Conservation (phyloP, 2,329 filamentous ascomycete species). For the Cadophora malorum region DNA sequence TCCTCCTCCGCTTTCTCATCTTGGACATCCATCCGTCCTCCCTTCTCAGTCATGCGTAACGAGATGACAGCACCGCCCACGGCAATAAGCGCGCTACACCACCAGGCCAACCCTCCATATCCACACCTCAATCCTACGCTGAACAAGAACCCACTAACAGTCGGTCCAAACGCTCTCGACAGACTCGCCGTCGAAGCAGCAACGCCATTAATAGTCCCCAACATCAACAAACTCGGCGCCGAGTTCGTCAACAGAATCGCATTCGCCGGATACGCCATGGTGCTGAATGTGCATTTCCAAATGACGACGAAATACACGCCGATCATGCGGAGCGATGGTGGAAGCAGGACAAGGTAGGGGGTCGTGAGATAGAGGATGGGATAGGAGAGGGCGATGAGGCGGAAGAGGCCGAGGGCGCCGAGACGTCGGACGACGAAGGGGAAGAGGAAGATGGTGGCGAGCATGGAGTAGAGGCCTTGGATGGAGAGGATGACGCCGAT, state of each 20-base stretch:
- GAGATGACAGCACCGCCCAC: conserved; percentile 76
- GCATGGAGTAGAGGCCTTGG: conserved; percentile 88
- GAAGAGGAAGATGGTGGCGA: conserved; percentile 78
- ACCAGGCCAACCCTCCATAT: conserved; percentile 92
- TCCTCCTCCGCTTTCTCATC: conserved; percentile 41
- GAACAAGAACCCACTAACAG: conserved; percentile 85
- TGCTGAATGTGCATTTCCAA: conserved; percentile 92
- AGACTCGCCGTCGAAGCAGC: conserved; percentile 91
- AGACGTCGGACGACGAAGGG: conserved; percentile 77
- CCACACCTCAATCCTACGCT: conserved; percentile 78
- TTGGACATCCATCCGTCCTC: conserved; percentile 43
- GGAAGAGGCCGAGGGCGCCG: conserved; percentile 82
- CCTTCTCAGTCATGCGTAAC: conserved; percentile 72
- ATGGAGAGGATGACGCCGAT: conserved; percentile 89
- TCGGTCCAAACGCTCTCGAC: conserved; percentile 86
- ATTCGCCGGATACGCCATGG: conserved; percentile 89
- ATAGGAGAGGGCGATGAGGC: conserved; percentile 80
- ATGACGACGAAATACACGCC: conserved; percentile 81
- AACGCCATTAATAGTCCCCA: conserved; percentile 92
- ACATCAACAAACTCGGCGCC: conserved; percentile 80
- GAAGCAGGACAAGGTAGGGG: conserved; percentile 87
- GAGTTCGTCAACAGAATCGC: conserved; percentile 90
- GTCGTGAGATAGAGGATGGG: conserved; percentile 86
- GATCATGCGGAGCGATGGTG: conserved; percentile 70
- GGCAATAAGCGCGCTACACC: conserved; percentile 82